Evolutionary conservation across 164 flowering plant genomes (phyloP), one percentile per base, ranked within the genome.

Genomic region (Dillenia suffruticosa): DNA sequence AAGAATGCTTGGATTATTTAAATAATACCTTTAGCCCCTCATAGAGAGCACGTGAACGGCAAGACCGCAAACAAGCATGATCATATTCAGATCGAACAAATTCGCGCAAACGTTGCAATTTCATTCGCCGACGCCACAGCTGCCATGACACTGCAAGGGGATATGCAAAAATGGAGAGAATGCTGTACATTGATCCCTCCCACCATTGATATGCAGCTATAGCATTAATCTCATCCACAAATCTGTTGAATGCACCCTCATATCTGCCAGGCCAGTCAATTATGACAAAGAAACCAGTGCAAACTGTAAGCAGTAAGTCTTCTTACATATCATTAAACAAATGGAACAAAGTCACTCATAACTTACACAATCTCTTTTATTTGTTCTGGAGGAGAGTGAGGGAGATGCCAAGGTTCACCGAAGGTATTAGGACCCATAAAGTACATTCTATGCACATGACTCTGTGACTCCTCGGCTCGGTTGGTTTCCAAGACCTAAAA

Each of bases 71-170:
- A 76, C 98, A 94, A 56, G 98, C 76, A 80, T 94, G 98, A 69
- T 94, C 95, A 81, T 94, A 94, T 68, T 87, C 98, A 58, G 98
- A 94, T 54, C 95, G 86, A 56, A 94, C 98, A 83, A 78, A 94
- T 70, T 94, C 98, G 67, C 96, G 96, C 44, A 94, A 72, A 43
- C 74, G 79, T 63, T 90, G 96, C 19, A 94, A 66, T 66, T 90
- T 94, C 61, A 65, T 81, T 72, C 74, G 87, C 57, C 97, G 79
- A 12, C 97, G 73, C 79, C 81, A 76, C 66, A 89, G 98, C 71
- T 78, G 80, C 98, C 98, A 94, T 64, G 96, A 84, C 96, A 92
- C 87, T 64, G 97, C 90, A 68, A 90, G 79, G 47, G 98, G 98
- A 76, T 86, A 89, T 40, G 82, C 88, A 67, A 94, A 66, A 49